Percentiles rank a stretch among this genome's conserved stretches.
These are phyloP conservation scores for Elymus sibiricus DNA, from an alignment of 176 grass and related monocot species.

Conservation along the genomic window DNA sequence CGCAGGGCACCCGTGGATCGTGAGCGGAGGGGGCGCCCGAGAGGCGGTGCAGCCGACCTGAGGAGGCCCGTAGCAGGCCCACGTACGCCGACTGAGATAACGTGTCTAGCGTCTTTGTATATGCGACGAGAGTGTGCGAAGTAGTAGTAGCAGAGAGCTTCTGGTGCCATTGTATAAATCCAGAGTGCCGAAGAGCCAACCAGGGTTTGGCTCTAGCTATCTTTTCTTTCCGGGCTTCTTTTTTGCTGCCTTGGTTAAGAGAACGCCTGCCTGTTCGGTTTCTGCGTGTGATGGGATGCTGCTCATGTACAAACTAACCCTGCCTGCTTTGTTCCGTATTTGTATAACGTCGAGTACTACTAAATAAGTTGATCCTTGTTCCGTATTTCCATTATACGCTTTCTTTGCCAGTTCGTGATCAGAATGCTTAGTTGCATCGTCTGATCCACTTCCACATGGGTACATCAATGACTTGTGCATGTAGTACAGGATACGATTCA, in stretches of 20 bases:
- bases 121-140: slow-evolving; percentile 13
- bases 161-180: background rate
- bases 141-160: background rate
- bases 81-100: background rate
- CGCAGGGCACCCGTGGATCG: slow-evolving; percentile 76
- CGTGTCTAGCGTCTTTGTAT: background rate
- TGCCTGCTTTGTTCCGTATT: background rate
- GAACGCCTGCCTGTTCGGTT: background rate
- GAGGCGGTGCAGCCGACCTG: slow-evolving; percentile 30
- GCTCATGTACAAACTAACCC: slow-evolving; percentile 16
- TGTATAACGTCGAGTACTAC: background rate
- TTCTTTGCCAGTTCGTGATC: no score
- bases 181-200: background rate
- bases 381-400: no score
- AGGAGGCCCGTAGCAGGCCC: background rate
- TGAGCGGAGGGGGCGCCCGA: slow-evolving; percentile 38
- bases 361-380: background rate
- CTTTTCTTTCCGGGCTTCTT: slow-evolving; percentile 10
- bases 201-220: background rate
- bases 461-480: no score
- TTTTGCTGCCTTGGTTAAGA: slow-evolving; percentile 21
- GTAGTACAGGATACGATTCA: no score
- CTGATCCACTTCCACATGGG: no score
- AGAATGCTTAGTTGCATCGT: no score
- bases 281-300: background rate